phyloP scores from a whole-genome alignment of 768 basidiomycete species.

The Tylopilus cervinicoccineus region DNA sequence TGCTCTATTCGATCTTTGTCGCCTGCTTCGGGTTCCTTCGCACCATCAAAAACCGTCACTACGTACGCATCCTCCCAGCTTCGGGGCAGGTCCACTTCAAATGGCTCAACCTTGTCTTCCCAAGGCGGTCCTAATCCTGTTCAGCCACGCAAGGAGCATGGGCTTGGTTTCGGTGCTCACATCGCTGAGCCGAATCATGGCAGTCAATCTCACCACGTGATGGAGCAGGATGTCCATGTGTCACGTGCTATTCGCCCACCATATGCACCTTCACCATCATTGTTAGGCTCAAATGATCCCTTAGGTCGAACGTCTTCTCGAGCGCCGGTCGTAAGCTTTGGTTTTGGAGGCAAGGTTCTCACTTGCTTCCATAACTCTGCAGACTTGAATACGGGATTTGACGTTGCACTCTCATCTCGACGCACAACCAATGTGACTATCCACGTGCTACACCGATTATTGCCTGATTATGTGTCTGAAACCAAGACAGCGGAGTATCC shows the following conservation, averaged over 20 bases:
- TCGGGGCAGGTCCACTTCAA: conserved; percentile 44
- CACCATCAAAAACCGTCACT: conserved; percentile 26
- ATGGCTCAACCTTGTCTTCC: conserved; percentile 39
- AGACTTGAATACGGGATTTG: conserved; percentile 67
- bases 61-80: conserved; percentile 15
- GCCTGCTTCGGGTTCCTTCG: conserved; percentile 35
- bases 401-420: conserved; percentile 70
- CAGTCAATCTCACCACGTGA: conserved; percentile 15
- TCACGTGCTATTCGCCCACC: conserved; percentile 42
- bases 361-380: conserved; percentile 80
- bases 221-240: conserved; percentile 26
- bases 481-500: conserved; percentile 61
- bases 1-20: conserved; percentile 20
- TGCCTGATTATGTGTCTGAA: conserved; percentile 63
- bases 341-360: conserved; percentile 88
- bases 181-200: conserved; percentile 16
- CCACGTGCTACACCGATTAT: conserved; percentile 60
- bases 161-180: conserved; percentile 20
- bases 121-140: conserved; percentile 17
- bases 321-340: conserved; percentile 82
- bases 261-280: conserved; percentile 83
- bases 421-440: conserved; percentile 68
- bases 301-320: conserved; percentile 67
- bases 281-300: conserved; percentile 79
- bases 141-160: conserved; percentile 27